A percentile compares a stretch with the other conserved stretches of the same genome.
Evolutionary conservation across 2,329 filamentous ascomycete genomes (phyloP).

Genomic region (Penicillium sp.): DNA sequence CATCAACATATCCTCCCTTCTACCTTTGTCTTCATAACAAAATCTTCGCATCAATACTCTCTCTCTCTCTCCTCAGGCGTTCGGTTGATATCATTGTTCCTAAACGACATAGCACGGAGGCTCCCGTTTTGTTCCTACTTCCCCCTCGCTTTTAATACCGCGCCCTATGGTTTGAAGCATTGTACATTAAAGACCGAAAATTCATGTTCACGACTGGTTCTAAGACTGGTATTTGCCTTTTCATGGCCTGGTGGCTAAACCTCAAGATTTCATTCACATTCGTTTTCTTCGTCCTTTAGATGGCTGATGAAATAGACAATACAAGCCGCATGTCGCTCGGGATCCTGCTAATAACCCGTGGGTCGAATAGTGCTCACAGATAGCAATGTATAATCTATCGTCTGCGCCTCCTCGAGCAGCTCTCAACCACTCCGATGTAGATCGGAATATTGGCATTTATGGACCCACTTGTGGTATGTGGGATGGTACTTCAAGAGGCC

Average conservation of each 20-base stretch:
- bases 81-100: conserved; percentile 34
- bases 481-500: background rate
- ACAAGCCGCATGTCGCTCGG: background rate
- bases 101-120: conserved; percentile 38
- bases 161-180: conserved; percentile 23
- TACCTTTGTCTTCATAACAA: conserved; percentile 18
- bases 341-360: background rate
- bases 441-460: background rate
- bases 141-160: conserved; percentile 27
- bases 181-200: conserved; percentile 27
- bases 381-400: background rate
- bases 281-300: background rate
- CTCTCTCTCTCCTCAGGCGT: conserved; percentile 43
- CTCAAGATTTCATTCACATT: background rate
- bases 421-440: background rate
- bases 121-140: conserved; percentile 16
- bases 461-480: background rate
- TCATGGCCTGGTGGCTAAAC: conserved; percentile 1
- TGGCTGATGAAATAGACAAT: background rate
- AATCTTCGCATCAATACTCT: conserved; percentile 22
- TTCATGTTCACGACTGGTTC: conserved; percentile 10
- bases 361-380: background rate
- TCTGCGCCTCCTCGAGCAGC: background rate
- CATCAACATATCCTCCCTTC: conserved; percentile 11
- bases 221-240: conserved; percentile 19